A percentile compares a stretch with the other conserved stretches of the same genome.
Evolutionary conservation across 2,329 filamentous ascomycete genomes (phyloP).

Genomic region (Lomentospora prolificans): DNA sequence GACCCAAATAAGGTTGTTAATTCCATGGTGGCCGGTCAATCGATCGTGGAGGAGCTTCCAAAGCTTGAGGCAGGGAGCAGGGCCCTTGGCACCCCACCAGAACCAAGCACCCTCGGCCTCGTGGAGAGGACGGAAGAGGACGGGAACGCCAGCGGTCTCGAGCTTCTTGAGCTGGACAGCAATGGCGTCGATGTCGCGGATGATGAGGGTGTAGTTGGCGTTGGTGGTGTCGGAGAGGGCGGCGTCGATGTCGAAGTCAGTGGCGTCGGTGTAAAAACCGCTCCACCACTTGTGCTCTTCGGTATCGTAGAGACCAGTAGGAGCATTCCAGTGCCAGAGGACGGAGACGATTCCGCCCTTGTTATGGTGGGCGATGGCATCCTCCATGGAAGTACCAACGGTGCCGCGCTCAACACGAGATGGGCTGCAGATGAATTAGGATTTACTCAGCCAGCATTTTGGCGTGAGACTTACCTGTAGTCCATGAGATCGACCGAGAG

Average conservation of each 20-base stretch:
- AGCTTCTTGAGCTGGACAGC: slow-evolving; percentile 34
- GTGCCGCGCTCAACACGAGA: slow-evolving; percentile 32
- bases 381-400: slow-evolving; percentile 30
- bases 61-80: slow-evolving; percentile 33
- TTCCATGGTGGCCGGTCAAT: slow-evolving; percentile 29
- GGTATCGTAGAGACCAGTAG: slow-evolving; percentile 35
- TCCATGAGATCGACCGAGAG: slow-evolving; percentile 38
- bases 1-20: slow-evolving; percentile 40
- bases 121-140: slow-evolving; percentile 37
- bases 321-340: slow-evolving; percentile 40
- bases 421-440: too few species aligned
- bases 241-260: slow-evolving; percentile 34
- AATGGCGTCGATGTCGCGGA: slow-evolving; percentile 38
- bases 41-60: slow-evolving; percentile 33
- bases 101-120: slow-evolving; percentile 42
- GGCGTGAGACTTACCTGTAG: slow-evolving; percentile 27
- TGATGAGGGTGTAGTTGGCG: slow-evolving; percentile 35
- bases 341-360: slow-evolving; percentile 36
- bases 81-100: slow-evolving; percentile 40
- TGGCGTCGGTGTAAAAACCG: slow-evolving; percentile 40
- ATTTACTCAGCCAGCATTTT: too few species aligned
- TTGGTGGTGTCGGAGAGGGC: slow-evolving; percentile 30
- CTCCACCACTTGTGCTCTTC: slow-evolving; percentile 33
- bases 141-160: slow-evolving; percentile 30
- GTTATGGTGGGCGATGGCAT: slow-evolving; percentile 32